Evolutionary conservation across 345 rosid genomes (phyloP), one percentile per base, ranked within the genome.

Genomic region (Gossypium turneri): DNA sequence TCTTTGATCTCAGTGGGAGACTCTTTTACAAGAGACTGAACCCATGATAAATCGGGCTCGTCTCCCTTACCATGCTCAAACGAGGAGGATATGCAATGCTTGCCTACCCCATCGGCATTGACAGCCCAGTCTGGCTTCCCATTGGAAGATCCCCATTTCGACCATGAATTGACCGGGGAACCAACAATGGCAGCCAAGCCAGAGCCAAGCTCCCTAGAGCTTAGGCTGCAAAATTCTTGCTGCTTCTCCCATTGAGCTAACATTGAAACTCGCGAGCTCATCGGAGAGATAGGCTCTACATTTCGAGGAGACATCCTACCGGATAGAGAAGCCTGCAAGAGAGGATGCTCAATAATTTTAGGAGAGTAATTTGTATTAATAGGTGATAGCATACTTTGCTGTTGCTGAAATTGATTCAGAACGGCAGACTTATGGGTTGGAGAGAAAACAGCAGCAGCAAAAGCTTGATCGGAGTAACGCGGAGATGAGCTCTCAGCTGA

Each of bases 221-320:
- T 85, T 27, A 90, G 81, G 81, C 94, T 90, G 77, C 93, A 89
- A 16, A 84, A 85, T 80, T 90, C 92, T 12, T 81, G 91, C 56
- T 87, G 91, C 81, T 89, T 85, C 64, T 85, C 89, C 7, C 87
- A 86, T 62, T 92, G 99, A 75, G 93, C 94, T 69, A 93, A 64
- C 82, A 89, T 84, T 10, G 90, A 87, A 25, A 87, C 83, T 12
- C 90, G 84, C 71, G 94, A 82, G 73, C 88, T 81, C 90, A 88
- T 82, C 0, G 94, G 97, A 12, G 97, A 89, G 44, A 89, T 85
- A 3, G 98, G 95, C 43, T 96, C 98, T 70, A 90, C 79, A 65
- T 81, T 90, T 44, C 94, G 79, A 8, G 98, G 97, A 48, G 98
- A 96, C 94, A 90, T 92, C 82, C 99, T 90, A 67, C 99, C 98